Conservation (phyloP, 169 alveolate species). For the Plasmodium knowlesi region DNA sequence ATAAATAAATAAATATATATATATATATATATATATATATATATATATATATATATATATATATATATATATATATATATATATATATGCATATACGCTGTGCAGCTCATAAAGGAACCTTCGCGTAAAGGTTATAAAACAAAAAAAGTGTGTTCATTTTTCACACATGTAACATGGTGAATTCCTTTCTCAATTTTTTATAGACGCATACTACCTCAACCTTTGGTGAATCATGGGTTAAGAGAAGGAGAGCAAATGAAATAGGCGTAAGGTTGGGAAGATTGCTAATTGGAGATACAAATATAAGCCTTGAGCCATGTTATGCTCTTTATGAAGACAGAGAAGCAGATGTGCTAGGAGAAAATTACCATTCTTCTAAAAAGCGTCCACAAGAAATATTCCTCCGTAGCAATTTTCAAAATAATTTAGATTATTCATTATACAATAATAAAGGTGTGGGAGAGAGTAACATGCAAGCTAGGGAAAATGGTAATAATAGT, state of each 20-base stretch:
- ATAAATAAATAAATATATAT: no score
- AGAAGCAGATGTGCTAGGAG: neutral
- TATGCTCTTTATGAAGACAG: neutral
- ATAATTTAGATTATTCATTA: neutral
- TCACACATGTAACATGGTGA: neutral
- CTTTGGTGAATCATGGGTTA: constrained; percentile 5
- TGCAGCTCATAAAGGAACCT: neutral
- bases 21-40: neutral
- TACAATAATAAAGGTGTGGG: neutral
- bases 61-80: no score
- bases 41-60: no score
- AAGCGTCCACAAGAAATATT: neutral
- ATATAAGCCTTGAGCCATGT: neutral
- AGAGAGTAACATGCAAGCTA: neutral
- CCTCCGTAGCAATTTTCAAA: neutral
- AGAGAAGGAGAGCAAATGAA: neutral
- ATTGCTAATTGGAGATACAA: neutral
- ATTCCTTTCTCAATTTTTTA: neutral
- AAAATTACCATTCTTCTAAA: neutral
- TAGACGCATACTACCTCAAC: neutral
- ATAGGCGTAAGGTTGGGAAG: neutral
- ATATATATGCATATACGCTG: neutral
- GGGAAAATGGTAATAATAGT: neutral
- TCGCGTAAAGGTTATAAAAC: neutral
- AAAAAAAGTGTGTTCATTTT: neutral